Percentiles rank a stretch among this genome's conserved stretches.
phyloP scores from a whole-genome alignment of 208 protist genomes.

The Naegleria fowleri region DNA sequence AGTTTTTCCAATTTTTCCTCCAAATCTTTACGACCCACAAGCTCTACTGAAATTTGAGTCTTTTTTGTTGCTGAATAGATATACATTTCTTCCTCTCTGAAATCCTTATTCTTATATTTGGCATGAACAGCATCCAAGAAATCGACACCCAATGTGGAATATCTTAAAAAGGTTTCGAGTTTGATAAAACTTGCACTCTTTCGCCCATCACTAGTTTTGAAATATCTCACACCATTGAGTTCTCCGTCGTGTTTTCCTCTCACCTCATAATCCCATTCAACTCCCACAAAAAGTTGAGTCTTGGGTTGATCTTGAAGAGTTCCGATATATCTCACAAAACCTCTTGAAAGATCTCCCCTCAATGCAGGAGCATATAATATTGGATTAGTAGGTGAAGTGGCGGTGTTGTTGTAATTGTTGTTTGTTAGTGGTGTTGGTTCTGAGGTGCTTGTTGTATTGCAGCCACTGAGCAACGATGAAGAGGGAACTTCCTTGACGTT shows the following conservation, averaged over 20 bases:
- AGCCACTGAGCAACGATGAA: background rate
- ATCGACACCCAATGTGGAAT: background rate
- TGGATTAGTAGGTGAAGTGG: background rate
- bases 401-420: background rate
- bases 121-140: background rate
- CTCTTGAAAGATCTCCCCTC: background rate
- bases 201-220: background rate
- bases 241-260: conserved; percentile 21
- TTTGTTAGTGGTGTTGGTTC: too few species aligned
- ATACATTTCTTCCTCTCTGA: background rate
- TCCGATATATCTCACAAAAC: background rate
- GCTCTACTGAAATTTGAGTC: background rate
- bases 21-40: background rate
- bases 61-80: background rate
- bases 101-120: conserved; percentile 15
- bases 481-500: too few species aligned
- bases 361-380: background rate
- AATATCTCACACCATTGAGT: background rate
- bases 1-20: background rate
- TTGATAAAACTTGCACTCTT: conserved; percentile 4
- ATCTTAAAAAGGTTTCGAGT: background rate
- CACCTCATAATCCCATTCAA: conserved; percentile 10
- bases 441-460: background rate
- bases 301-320: background rate
- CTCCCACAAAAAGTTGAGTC: background rate